These are phyloP conservation scores for Pleurotus ostreatus DNA, from an alignment of 768 basidiomycete species.

Conservation along the genomic window DNA sequence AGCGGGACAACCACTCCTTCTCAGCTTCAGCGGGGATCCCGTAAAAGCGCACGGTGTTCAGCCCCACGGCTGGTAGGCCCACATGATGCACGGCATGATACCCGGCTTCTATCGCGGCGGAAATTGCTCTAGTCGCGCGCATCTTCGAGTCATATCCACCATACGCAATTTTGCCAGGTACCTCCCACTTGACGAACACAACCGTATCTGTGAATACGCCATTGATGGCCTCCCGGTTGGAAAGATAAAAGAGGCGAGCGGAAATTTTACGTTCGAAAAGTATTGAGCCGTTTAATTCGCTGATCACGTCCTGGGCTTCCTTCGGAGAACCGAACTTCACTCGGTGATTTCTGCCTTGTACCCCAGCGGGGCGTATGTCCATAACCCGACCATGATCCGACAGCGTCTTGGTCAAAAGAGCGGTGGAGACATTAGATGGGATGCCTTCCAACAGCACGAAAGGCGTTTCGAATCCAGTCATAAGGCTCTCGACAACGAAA, in stretches of 20 bases:
- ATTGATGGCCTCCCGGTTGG: constrained; percentile 33
- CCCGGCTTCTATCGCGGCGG: constrained; percentile 29
- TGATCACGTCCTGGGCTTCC: constrained; percentile 7
- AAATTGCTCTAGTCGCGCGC: constrained; percentile 49
- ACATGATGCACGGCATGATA: constrained; percentile 46
- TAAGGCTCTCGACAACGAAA: constrained; percentile 51
- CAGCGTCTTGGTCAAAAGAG: background rate
- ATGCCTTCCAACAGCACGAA: constrained; percentile 56
- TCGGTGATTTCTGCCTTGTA: background rate
- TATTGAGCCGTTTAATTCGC: constrained; percentile 42
- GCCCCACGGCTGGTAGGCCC: constrained; percentile 55
- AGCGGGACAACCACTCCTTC: constrained; percentile 29
- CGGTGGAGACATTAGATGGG: constrained; percentile 25
- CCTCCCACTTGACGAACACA: constrained; percentile 58
- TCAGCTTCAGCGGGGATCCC: constrained; percentile 38
- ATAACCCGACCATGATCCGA: background rate
- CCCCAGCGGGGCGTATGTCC: background rate
- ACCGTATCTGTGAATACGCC: constrained; percentile 47
- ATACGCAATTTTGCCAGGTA: constrained; percentile 52
- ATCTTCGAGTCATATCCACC: constrained; percentile 53
- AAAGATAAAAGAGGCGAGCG: constrained; percentile 28
- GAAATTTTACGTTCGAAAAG: constrained; percentile 36
- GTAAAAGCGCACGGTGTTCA: constrained; percentile 56
- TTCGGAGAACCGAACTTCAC: constrained; percentile 1
- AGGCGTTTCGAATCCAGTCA: constrained; percentile 68